These are phyloP conservation scores for Suillus paluster DNA, from an alignment of 768 basidiomycete genomes.

Conservation along the genomic window DNA sequence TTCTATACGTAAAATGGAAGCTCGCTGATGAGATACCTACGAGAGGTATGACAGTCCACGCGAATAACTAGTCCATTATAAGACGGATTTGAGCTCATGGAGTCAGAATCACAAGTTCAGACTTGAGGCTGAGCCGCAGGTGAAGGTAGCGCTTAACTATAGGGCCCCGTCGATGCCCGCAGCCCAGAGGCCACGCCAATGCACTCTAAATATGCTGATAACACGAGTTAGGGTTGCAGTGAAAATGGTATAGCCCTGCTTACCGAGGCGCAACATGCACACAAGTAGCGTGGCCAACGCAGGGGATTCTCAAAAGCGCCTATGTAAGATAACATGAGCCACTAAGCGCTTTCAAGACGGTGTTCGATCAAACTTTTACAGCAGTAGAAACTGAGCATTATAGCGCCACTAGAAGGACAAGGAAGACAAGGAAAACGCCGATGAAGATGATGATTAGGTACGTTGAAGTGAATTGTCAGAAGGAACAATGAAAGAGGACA, in stretches of 20 bases:
- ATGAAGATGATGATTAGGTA: slow-evolving; percentile 69
- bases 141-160: neutral
- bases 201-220: slow-evolving; percentile 65
- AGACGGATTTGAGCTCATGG: too few species aligned
- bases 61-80: neutral
- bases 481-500: slow-evolving; percentile 7
- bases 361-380: slow-evolving; percentile 49
- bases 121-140: neutral
- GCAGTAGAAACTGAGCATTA: slow-evolving; percentile 70
- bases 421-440: slow-evolving; percentile 59
- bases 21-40: too few species aligned
- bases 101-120: neutral
- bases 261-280: slow-evolving; percentile 71
- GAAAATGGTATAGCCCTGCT: slow-evolving; percentile 12
- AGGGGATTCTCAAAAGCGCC: slow-evolving; percentile 64
- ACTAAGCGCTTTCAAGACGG: neutral
- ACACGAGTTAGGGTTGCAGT: neutral
- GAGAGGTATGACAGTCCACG: neutral
- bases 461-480: slow-evolving; percentile 38
- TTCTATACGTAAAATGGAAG: too few species aligned
- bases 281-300: slow-evolving; percentile 74
- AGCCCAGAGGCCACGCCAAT: slow-evolving; percentile 68
- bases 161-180: slow-evolving; percentile 46
- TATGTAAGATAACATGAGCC: slow-evolving; percentile 20
- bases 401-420: slow-evolving; percentile 54